These are phyloP conservation scores for Ambrosiella xylebori DNA, from an alignment of 2,329 filamentous ascomycete species.

Conservation along the genomic window DNA sequence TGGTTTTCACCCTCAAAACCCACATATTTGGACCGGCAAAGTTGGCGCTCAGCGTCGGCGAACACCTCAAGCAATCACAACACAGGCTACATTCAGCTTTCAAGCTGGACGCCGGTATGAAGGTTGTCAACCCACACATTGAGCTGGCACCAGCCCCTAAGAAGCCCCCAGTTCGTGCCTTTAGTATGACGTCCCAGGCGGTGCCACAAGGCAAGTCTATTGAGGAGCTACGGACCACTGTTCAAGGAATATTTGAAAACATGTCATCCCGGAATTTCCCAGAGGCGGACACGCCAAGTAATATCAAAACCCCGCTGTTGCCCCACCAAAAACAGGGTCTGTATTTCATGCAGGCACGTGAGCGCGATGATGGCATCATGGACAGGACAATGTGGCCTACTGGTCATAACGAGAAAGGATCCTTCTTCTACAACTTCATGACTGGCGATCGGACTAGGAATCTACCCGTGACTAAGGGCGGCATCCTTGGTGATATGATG, in stretches of 20 bases:
- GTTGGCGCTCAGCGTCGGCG: conserved; percentile 45
- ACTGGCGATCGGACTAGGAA: conserved; percentile 48
- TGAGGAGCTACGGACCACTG: conserved; percentile 74
- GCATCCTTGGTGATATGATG: conserved; percentile 75
- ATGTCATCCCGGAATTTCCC: conserved; percentile 63
- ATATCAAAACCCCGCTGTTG: conserved; percentile 52
- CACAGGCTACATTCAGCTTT: conserved; percentile 49
- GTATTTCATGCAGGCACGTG: conserved; percentile 67
- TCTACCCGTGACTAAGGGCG: conserved; percentile 48
- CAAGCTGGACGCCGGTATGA: conserved; percentile 46
- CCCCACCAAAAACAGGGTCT: conserved; percentile 82
- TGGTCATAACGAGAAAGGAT: conserved; percentile 30
- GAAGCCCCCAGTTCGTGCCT: conserved; percentile 20
- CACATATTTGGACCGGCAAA: conserved; percentile 40
- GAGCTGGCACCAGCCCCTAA: conserved; percentile 22
- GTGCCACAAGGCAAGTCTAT: conserved; percentile 39
- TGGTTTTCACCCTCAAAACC: conserved; percentile 20
- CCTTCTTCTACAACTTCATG: conserved; percentile 50
- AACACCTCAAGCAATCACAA: conserved; percentile 17
- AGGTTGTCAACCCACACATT: conserved; percentile 59
- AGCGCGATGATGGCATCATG: conserved; percentile 44
- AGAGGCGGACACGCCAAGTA: conserved; percentile 45
- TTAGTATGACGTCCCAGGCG: conserved; percentile 16
- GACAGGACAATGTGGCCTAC: conserved; percentile 65
- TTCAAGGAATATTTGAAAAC: conserved; percentile 75